A percentile compares a stretch with the other conserved stretches of the same genome.
Conservation (phyloP, 805 yeast genomes). For the Komagataella mondaviorum region DNA sequence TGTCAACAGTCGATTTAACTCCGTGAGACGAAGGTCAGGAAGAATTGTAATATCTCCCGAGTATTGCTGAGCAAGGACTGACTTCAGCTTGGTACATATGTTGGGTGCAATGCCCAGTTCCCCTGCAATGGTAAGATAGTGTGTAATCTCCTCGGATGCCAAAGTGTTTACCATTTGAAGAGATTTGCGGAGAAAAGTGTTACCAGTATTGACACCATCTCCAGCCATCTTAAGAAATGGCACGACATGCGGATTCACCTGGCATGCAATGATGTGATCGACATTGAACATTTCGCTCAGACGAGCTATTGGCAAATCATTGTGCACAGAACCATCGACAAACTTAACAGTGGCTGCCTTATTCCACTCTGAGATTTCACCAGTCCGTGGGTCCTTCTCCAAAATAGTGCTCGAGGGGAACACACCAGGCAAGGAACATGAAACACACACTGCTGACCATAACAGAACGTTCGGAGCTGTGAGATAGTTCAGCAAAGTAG, state of each 20-base stretch:
- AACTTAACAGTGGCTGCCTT: conserved; percentile 54
- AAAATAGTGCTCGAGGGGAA: conserved; percentile 78
- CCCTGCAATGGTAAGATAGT: conserved; percentile 55
- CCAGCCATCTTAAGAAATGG: conserved; percentile 73
- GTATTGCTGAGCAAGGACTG: conserved; percentile 75
- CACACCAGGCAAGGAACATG: conserved; percentile 88
- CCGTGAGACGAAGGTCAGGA: conserved; percentile 54
- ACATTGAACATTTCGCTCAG: conserved; percentile 95
- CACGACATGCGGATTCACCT: conserved; percentile 92
- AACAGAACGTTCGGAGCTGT: conserved; percentile 73
- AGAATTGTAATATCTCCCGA: conserved; percentile 90
- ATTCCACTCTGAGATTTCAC: conserved; percentile 69
- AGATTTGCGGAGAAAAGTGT: conserved; percentile 38
- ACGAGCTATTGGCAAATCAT: conserved; percentile 83
- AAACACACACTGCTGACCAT: conserved; percentile 87
- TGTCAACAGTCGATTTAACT: conserved; percentile 47
- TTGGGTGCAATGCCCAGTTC: conserved; percentile 72
- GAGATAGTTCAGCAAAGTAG: conserved; percentile 63
- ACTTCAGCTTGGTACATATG: conserved; percentile 55
- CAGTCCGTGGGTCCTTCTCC: conserved; percentile 69
- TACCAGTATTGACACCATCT: conserved; percentile 51
- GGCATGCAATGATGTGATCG: conserved; percentile 94
- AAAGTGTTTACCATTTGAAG: conserved; percentile 44
- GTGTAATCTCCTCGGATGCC: conserved; percentile 59
- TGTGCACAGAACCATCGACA: conserved; percentile 94